Evolutionary conservation across 1,284 basidiomycete genomes (phyloP).

Genomic region (Naganishia sp.): DNA sequence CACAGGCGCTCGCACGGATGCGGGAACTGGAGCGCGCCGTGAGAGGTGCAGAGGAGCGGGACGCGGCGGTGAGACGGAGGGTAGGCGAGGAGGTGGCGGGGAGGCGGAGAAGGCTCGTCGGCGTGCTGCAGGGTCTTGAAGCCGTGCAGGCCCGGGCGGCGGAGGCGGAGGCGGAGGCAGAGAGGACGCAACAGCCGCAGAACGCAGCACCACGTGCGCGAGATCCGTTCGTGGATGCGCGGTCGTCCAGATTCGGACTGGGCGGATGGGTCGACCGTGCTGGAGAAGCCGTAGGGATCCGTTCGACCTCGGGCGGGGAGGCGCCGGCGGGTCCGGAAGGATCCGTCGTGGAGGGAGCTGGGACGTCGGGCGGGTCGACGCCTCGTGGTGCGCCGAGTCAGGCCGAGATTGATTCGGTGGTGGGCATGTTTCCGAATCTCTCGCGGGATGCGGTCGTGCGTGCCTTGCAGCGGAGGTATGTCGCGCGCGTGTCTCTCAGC

Average conservation of each 20-base stretch:
- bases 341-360: not conserved
- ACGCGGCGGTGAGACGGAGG: conserved; percentile 33
- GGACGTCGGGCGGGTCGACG: not conserved
- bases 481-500: conserved; percentile 32
- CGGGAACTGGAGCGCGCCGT: conserved; percentile 8
- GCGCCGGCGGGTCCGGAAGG: not conserved
- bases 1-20: conserved; percentile 48
- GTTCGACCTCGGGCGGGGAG: not conserved
- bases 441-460: conserved; percentile 71
- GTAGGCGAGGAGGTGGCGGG: conserved; percentile 31
- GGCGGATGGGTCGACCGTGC: conserved; percentile 76
- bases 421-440: conserved; percentile 78
- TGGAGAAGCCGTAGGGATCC: conserved; percentile 17
- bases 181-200: not conserved
- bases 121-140: not conserved
- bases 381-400: conserved; percentile 14
- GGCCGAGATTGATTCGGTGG: conserved; percentile 57
- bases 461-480: conserved; percentile 77
- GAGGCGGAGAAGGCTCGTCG: conserved; percentile 27
- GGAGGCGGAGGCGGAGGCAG: not conserved
- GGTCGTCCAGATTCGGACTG: conserved; percentile 53
- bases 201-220: not conserved
- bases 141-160: conserved; percentile 6
- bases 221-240: not conserved
- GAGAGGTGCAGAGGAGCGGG: conserved; percentile 21